Percentiles rank a stretch among this genome's conserved stretches.
phyloP scores from a whole-genome alignment of 495 filamentous ascomycete species.

The Xylaria grammica region DNA sequence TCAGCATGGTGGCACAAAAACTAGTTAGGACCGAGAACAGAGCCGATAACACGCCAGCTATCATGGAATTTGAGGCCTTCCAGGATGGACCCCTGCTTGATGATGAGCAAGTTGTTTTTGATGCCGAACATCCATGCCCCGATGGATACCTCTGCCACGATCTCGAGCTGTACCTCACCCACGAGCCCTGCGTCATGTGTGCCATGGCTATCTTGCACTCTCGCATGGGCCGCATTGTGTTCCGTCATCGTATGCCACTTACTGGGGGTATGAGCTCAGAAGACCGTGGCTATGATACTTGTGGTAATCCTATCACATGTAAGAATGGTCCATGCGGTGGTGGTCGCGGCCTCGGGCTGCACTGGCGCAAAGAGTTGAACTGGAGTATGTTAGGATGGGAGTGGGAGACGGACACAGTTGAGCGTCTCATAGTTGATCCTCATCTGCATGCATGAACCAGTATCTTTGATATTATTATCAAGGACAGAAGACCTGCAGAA shows the following conservation, averaged over 20 bases:
- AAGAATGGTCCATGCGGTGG: constrained; percentile 42
- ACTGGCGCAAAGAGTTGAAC: constrained; percentile 92
- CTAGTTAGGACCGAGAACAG: constrained; percentile 54
- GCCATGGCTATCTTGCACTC: constrained; percentile 95
- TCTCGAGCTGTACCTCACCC: constrained; percentile 87
- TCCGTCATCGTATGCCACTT: constrained; percentile 65
- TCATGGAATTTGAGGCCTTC: constrained; percentile 53
- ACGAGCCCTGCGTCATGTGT: constrained; percentile 96
- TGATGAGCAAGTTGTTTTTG: constrained; percentile 49
- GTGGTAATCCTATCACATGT: constrained; percentile 32
- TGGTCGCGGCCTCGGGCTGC: constrained; percentile 76
- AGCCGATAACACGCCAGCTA: constrained; percentile 27
- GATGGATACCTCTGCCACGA: constrained; percentile 94
- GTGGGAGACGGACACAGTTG: constrained; percentile 57
- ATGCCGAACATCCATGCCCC: constrained; percentile 49
- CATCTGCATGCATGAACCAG: constrained; percentile 43
- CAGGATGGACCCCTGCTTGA: constrained; percentile 49
- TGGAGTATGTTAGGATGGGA: constrained; percentile 91
- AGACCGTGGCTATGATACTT: constrained; percentile 46
- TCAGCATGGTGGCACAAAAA: constrained; percentile 82
- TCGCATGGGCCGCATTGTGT: constrained; percentile 82
- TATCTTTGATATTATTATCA: constrained; percentile 20
- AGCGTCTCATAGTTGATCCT: constrained; percentile 40
- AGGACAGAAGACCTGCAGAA: constrained; percentile 13
- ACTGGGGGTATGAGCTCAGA: constrained; percentile 63